Percentiles rank a stretch among this genome's conserved stretches.
Evolutionary conservation across 2,329 filamentous ascomycete genomes (phyloP).

Genomic region (Aspergillus sclerotialis): DNA sequence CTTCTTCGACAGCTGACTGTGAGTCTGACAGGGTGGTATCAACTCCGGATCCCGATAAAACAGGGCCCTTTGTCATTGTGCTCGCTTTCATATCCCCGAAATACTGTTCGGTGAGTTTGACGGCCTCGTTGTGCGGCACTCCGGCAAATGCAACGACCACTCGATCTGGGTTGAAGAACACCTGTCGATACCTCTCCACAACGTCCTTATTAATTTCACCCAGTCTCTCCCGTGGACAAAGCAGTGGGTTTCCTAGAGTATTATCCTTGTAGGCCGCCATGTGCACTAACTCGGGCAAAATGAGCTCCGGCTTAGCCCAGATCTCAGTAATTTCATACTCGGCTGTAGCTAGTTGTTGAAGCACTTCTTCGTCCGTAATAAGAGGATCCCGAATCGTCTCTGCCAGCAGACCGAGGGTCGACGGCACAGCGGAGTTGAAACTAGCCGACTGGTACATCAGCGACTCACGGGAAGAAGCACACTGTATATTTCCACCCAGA

Average conservation of each 20-base stretch:
- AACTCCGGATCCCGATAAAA: constrained; percentile 50
- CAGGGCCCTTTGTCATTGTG: constrained; percentile 43
- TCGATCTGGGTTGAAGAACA: constrained; percentile 82
- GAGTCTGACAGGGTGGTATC: constrained; percentile 43
- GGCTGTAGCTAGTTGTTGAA: constrained; percentile 80
- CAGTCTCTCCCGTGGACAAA: constrained; percentile 83
- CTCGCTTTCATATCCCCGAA: constrained; percentile 80
- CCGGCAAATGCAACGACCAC: constrained; percentile 95
- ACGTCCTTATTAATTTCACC: constrained; percentile 64
- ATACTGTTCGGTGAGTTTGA: constrained; percentile 70
- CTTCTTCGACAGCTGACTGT: constrained; percentile 20
- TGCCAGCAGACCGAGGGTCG: constrained; percentile 74
- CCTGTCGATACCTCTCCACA: constrained; percentile 69
- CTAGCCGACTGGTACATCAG: constrained; percentile 99
- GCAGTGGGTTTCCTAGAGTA: constrained; percentile 84
- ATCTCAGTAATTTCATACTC: constrained; percentile 96
- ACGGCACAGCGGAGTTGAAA: constrained; percentile 86
- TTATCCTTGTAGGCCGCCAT: constrained; percentile 95
- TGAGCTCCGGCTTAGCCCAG: constrained; percentile 94
- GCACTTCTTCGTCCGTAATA: constrained; percentile 80
- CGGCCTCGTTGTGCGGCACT: constrained; percentile 72
- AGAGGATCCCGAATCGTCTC: constrained; percentile 85
- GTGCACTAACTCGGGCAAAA: constrained; percentile 89
- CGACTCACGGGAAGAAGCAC: constrained; percentile 87
- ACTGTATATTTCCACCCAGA: constrained; percentile 92